These are phyloP conservation scores for Chaetomidium leptoderma DNA, from an alignment of 495 filamentous ascomycete species.

Conservation along the genomic window DNA sequence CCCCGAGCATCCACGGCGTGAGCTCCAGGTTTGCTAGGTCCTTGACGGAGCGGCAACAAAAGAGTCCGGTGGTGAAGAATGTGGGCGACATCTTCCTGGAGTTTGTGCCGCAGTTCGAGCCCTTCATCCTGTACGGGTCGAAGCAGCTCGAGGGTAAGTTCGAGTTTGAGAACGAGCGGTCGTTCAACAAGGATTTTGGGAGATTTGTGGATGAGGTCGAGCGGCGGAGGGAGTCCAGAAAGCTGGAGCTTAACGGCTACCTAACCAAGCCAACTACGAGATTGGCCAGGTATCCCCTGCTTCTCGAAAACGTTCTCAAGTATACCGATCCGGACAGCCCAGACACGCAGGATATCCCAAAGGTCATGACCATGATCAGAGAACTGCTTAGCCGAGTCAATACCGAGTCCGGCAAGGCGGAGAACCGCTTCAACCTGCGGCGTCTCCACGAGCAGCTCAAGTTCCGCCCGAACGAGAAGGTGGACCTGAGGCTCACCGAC, in stretches of 20 bases:
- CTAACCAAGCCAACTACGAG: constrained; percentile 96
- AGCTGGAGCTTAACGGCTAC: constrained; percentile 96
- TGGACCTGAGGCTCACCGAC: constrained; percentile 92
- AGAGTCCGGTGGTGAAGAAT: constrained; percentile 78
- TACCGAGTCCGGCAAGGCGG: constrained; percentile 89
- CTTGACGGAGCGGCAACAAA: constrained; percentile 84
- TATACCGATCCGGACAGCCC: constrained; percentile 81
- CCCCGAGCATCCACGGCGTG: constrained; percentile 71
- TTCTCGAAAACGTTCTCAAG: constrained; percentile 88
- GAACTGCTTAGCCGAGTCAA: constrained; percentile 87
- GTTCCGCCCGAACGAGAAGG: constrained; percentile 79
- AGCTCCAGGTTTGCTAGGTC: constrained; percentile 83
- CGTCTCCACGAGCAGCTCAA: constrained; percentile 84
- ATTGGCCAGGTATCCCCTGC: constrained; percentile 88
- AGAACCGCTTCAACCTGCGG: constrained; percentile 95
- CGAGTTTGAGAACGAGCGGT: constrained; percentile 95
- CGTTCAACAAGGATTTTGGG: constrained; percentile 76
- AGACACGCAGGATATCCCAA: constrained; percentile 86
- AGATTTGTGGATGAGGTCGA: constrained; percentile 97
- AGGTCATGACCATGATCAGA: constrained; percentile 77
- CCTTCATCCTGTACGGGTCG: constrained; percentile 94
- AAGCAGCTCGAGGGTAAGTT: constrained; percentile 96
- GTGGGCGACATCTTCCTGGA: constrained; percentile 94
- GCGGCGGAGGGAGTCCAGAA: constrained; percentile 89
- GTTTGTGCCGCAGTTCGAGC: constrained; percentile 85